Base-by-base conservation (phyloP, 2,329 filamentous ascomycete species). In the Aspergillus alliaceus region DNA sequence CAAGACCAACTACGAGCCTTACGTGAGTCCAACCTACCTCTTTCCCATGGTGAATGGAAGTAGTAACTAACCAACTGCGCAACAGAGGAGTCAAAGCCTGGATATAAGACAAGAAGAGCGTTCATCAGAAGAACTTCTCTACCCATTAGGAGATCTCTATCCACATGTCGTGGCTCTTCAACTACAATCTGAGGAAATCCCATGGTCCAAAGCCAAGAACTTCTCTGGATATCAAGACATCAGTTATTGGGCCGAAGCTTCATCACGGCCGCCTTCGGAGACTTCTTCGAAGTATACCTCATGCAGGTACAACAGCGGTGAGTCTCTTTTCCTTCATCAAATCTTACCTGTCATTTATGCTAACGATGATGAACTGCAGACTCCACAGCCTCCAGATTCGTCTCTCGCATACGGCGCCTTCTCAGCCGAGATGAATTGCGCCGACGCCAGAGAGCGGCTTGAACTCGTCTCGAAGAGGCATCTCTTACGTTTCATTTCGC, bases 1-100 rank as follows among this genome's bases (percentile, higher is more conserved):
- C 69, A 75, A 72, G 51, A 70, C 67, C 62, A 75, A 75, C 67
- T 75, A 74, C 56, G 71, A 75, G 57, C 66, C 72, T 50, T 73
- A 75, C 52, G 73, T 75, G 62, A 63, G 72, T 72, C 35, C 20
- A 29, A 25, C 35, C 48, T 15, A 12, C 18, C 14, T 1, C 24
- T 22, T n/a, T 6, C 20, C 48, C n/a, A 35, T 15, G 11, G 7
- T 46, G 34, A n/a, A 22, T 14, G 6, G 24, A 11, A 27, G 37
- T 18, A 18, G 31, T 50, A 8, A 25, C 46, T 31, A n/a, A 48
- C 3, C 29, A 8, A 6, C 24, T 25, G 25, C 34, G 14, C 44
- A 14, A 57, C 58, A 72, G 65, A 64, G 62, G 53, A 67, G 66
- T 47, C 63, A 63, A 44, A 68, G 66, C 53, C 57, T 69, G 42